These are phyloP conservation scores for Botrytis paeoniae DNA, from an alignment of 2,329 filamentous ascomycete genomes.

Conservation along the genomic window DNA sequence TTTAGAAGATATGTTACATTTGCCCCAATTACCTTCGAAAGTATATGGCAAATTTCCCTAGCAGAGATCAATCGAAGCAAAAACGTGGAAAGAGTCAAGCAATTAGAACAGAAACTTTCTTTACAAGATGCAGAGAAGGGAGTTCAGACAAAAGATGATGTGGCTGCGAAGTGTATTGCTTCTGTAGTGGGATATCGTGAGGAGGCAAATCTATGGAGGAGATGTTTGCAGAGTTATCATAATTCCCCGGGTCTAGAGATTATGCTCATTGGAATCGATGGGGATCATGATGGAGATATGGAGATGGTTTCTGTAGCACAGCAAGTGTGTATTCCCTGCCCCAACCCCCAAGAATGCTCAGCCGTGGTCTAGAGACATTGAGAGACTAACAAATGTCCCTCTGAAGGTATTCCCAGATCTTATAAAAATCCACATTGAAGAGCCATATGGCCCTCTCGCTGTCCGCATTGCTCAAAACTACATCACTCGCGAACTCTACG, in stretches of 20 bases:
- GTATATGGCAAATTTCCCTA: conserved; percentile 25
- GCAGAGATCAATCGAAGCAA: conserved; percentile 25
- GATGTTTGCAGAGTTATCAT: conserved; percentile 24
- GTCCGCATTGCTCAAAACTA: conserved; percentile 24
- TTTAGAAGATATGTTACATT: conserved; percentile 19
- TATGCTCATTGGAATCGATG: conserved; percentile 26
- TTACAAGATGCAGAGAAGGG: conserved; percentile 23
- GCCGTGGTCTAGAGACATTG: background rate
- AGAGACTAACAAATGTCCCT: background rate
- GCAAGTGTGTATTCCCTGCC: conserved; percentile 10
- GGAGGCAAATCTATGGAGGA: conserved; percentile 23
- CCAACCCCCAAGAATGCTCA: background rate
- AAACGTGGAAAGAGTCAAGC: conserved; percentile 21
- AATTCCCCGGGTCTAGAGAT: conserved; percentile 23
- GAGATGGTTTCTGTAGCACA: conserved; percentile 27
- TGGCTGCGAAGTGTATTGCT: conserved; percentile 22
- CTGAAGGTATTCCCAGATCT: conserved; percentile 23
- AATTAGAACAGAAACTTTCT: conserved; percentile 17
- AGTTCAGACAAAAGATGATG: conserved; percentile 13
- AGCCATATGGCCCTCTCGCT: conserved; percentile 24
- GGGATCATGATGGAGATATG: conserved; percentile 24
- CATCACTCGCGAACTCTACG: conserved; percentile 20
- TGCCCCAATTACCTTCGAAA: conserved; percentile 24
- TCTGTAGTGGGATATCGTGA: conserved; percentile 27
- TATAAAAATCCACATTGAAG: conserved; percentile 25